These are phyloP conservation scores for Breynia disticha DNA, from an alignment of 441 rosid genomes.

Conservation along the genomic window DNA sequence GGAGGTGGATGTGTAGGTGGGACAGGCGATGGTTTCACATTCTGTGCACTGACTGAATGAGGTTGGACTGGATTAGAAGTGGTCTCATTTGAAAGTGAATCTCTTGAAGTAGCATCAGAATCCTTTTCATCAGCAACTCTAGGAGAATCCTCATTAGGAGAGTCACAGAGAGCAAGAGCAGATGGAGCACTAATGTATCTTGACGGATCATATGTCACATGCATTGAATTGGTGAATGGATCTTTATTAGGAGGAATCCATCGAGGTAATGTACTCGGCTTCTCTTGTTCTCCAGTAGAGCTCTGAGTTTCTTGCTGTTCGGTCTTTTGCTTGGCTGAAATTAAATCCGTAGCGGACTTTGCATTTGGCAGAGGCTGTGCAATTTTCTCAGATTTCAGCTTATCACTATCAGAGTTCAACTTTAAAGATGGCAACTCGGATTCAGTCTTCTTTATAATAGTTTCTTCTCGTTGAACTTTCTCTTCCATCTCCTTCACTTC, in stretches of 20 bases:
- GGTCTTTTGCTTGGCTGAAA: slow-evolving; percentile 40
- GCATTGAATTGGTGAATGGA: slow-evolving; percentile 66
- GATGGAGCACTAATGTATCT: slow-evolving; percentile 77
- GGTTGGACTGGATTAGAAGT: slow-evolving; percentile 26
- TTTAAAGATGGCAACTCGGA: slow-evolving; percentile 24
- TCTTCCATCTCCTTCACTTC: slow-evolving; percentile 30
- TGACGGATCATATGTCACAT: slow-evolving; percentile 68
- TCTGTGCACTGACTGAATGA: slow-evolving; percentile 24
- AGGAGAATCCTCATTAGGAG: slow-evolving; percentile 50
- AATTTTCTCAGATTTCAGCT: slow-evolving; percentile 37
- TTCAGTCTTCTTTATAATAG: slow-evolving; percentile 19
- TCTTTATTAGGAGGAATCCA: slow-evolving; percentile 90
- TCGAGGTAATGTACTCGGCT: slow-evolving; percentile 59
- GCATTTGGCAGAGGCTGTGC: slow-evolving; percentile 25
- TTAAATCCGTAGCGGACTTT: slow-evolving; percentile 41
- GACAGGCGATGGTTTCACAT: slow-evolving; percentile 19
- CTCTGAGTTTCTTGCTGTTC: slow-evolving; percentile 50
- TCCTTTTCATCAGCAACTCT: slow-evolving; percentile 22
- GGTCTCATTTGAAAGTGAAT: slow-evolving; percentile 30
- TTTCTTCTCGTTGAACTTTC: slow-evolving; percentile 32
- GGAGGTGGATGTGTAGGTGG: slow-evolving; percentile 21
- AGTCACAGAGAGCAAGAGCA: slow-evolving; percentile 33
- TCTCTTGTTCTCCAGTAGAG: slow-evolving; percentile 47
- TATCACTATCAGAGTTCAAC: slow-evolving; percentile 26
- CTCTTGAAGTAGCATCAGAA: slow-evolving; percentile 24